Evolutionary conservation across 495 filamentous ascomycete genomes (phyloP), one percentile per base, ranked within the genome.

Genomic region (Penicillium manginii): DNA sequence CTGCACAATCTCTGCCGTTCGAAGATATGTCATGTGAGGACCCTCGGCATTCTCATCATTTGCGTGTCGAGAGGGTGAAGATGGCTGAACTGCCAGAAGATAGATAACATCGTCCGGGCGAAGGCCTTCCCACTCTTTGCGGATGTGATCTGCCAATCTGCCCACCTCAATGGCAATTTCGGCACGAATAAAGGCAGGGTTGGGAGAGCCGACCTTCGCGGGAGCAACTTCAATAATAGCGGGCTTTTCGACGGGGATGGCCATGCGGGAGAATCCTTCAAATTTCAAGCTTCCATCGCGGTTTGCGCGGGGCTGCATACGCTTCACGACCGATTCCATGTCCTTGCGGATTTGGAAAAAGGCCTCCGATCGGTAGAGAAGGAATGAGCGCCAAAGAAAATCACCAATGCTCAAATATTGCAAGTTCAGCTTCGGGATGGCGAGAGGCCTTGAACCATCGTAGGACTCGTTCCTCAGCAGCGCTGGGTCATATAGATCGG

Each of bases 371-470:
- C 94, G 85, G 67, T 96, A 91, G 3, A 98, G 82, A 22, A 94
- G 81, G 63, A 98, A 89, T 14, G 93, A 90, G 37, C 94, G 83
- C 91, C 91, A 98, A 10, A 99, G 82, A 63, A 98, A 98, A 70
- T 99, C 94, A 4, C 94, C 92, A 33, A 97, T 84, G 8, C 91
- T 93, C 23, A 99, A 82, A 69, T 99, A 98, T 64, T 98, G 94
- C 40, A 99, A 81, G 67, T 96, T 98, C 50, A 98, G 75, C 63
- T 98, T 99, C 2, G 94, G 94, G 52, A 99, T 87, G 6, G 94
- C 91, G 48, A 99, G 79, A 10, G 94, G 92, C 23, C 85, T 84
- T 35, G 93, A 92, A 37, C 93, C 94, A 71, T 96, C 87, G 60
- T 97, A 99, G 12, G 82, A 83, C 64, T 96, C 93, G 57, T 93